These are phyloP conservation scores for Suhomyces ambrosiae DNA, from an alignment of 1,139 yeast genomes.

Conservation along the genomic window DNA sequence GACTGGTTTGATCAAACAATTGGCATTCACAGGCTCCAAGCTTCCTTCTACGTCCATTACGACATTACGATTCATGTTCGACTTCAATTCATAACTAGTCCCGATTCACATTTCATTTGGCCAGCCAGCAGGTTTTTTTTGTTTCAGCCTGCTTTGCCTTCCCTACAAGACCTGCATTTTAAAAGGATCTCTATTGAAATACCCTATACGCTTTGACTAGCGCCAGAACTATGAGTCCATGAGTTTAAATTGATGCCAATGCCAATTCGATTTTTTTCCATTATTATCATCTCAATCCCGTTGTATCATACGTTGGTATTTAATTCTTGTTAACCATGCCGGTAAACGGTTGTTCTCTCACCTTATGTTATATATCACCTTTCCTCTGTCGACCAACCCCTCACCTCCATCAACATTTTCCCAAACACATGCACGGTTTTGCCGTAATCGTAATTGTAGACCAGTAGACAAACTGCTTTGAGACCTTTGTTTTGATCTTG, in stretches of 20 bases:
- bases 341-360: neutral
- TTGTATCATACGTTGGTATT: conserved; percentile 6
- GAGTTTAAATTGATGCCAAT: conserved; percentile 6
- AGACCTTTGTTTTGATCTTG: no score
- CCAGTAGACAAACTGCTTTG: neutral
- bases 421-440: neutral
- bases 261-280: conserved; percentile 1
- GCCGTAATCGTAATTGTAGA: neutral
- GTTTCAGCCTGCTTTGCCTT: neutral
- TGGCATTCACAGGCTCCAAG: conserved; percentile 8
- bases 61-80: conserved; percentile 11
- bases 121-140: neutral
- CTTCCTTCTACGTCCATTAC: conserved; percentile 1
- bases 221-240: conserved; percentile 7
- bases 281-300: conserved; percentile 4
- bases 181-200: neutral
- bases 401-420: conserved; percentile 6
- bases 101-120: neutral
- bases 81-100: conserved; percentile 10
- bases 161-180: neutral
- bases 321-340: neutral
- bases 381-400: conserved; percentile 3
- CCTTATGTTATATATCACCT: conserved; percentile 2
- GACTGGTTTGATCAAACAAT: conserved; percentile 14
- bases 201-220: conserved; percentile 5